These are phyloP conservation scores for Botrytis pseudocinerea DNA, from an alignment of 2,329 filamentous ascomycete genomes.

Conservation along the genomic window DNA sequence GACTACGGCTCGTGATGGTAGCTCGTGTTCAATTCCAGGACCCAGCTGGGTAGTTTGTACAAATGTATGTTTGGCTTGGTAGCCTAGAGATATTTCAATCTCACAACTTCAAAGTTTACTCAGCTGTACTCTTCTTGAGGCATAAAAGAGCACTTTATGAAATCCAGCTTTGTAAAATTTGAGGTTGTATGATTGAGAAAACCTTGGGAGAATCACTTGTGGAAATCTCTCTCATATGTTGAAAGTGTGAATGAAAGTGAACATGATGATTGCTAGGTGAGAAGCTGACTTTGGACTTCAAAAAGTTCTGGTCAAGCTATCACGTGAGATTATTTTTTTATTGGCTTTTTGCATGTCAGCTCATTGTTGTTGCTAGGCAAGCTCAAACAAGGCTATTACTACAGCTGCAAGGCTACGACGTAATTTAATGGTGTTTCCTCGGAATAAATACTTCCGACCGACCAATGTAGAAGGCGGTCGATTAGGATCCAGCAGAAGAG, in stretches of 20 bases:
- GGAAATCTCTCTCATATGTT: not conserved
- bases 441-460: not conserved
- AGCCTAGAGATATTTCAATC: slow-evolving; percentile 15
- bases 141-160: not conserved
- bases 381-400: slow-evolving; percentile 1
- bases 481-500: not conserved
- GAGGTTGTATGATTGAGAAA: not conserved
- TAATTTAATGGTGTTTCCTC: not conserved
- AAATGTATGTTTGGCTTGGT: slow-evolving; percentile 16
- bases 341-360: not conserved
- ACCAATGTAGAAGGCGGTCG: slow-evolving; percentile 9
- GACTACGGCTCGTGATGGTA: not conserved
- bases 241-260: slow-evolving; percentile 14
- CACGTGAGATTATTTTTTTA: not conserved
- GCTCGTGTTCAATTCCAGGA: not conserved
- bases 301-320: not conserved
- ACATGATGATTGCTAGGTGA: not conserved
- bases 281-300: not conserved
- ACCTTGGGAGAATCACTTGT: not conserved
- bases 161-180: not conserved
- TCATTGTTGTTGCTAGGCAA: too few species aligned
- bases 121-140: slow-evolving; percentile 3
- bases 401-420: not conserved
- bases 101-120: slow-evolving; percentile 10
- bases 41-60: slow-evolving; percentile 7